phyloP scores from a whole-genome alignment of 2,329 filamentous ascomycete species.

The Calonectria pseudoturangicola region DNA sequence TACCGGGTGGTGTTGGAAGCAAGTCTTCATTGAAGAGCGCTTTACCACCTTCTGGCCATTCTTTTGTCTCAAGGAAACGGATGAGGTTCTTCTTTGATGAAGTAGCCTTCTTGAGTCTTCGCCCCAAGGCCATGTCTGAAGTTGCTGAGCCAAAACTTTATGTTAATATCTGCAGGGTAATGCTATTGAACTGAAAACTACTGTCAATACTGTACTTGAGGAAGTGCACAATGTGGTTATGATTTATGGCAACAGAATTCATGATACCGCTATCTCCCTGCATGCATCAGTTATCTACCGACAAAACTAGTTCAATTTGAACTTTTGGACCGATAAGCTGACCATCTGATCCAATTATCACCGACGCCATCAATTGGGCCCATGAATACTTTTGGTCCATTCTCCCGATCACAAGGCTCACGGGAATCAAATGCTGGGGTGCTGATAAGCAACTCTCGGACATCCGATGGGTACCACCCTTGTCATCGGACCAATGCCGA shows the following conservation, averaged over 20 bases:
- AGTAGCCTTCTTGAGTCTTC: slow-evolving; percentile 16
- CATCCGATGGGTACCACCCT: not conserved
- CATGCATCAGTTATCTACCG: not conserved
- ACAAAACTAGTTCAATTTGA: slow-evolving; percentile 7
- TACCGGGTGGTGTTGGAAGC: slow-evolving; percentile 9
- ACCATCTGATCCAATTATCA: no score
- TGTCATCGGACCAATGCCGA: not conserved
- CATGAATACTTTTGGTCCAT: not conserved
- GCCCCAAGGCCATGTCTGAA: not conserved
- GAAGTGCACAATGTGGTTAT: not conserved
- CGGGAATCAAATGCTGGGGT: not conserved
- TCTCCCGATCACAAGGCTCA: not conserved
- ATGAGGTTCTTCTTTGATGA: slow-evolving; percentile 1
- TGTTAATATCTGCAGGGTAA: not conserved
- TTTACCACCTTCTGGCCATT: slow-evolving; percentile 14
- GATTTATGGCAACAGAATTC: not conserved
- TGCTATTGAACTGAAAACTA: not conserved
- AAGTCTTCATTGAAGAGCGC: slow-evolving; percentile 19
- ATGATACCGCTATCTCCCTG: not conserved
- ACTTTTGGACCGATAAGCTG: not conserved
- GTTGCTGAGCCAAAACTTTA: not conserved
- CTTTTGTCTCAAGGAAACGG: slow-evolving; percentile 17
- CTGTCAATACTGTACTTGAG: not conserved
- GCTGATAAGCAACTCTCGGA: slow-evolving; percentile 19
- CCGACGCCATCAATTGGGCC: not conserved